Evolutionary conservation across 2,329 filamentous ascomycete genomes (phyloP).

Genomic region (Nemania bipapillata): DNA sequence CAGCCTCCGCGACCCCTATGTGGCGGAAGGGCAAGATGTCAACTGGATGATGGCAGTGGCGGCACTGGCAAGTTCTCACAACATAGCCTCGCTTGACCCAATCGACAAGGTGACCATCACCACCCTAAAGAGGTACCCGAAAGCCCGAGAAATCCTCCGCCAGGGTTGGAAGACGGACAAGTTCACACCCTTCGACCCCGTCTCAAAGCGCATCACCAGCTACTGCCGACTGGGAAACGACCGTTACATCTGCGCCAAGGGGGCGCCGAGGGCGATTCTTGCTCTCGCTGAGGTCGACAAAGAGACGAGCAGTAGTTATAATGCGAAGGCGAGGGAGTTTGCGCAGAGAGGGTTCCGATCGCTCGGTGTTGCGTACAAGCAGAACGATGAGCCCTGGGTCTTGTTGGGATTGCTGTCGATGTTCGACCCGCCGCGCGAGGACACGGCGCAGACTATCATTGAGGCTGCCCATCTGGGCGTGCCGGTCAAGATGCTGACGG

Average conservation of each 20-base stretch:
- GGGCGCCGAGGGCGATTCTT: constrained; percentile 79
- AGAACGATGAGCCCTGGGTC: constrained; percentile 78
- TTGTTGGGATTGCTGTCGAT: constrained; percentile 81
- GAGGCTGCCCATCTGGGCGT: constrained; percentile 81
- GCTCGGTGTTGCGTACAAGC: constrained; percentile 81
- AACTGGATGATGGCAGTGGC: constrained; percentile 88
- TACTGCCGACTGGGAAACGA: constrained; percentile 75
- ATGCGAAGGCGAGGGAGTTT: constrained; percentile 78
- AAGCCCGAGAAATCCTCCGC: constrained; percentile 78
- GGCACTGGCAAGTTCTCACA: constrained; percentile 80
- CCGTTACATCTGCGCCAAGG: constrained; percentile 78
- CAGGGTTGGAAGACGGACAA: constrained; percentile 81
- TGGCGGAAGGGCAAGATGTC: constrained; percentile 79
- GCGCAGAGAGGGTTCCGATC: constrained; percentile 83
- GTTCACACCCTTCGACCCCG: constrained; percentile 81
- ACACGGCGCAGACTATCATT: constrained; percentile 80
- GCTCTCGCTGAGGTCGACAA: constrained; percentile 74
- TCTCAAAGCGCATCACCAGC: constrained; percentile 81
- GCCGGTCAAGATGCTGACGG: constrained; percentile 83
- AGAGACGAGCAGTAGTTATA: constrained; percentile 73
- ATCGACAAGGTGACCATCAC: constrained; percentile 84
- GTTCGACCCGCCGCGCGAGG: constrained; percentile 82
- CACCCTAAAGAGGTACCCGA: constrained; percentile 79
- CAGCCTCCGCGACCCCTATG: constrained; percentile 79
- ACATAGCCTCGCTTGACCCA: constrained; percentile 80